phyloP scores from a whole-genome alignment of 2,329 filamentous ascomycete species.

The Epichloe uncinata region DNA sequence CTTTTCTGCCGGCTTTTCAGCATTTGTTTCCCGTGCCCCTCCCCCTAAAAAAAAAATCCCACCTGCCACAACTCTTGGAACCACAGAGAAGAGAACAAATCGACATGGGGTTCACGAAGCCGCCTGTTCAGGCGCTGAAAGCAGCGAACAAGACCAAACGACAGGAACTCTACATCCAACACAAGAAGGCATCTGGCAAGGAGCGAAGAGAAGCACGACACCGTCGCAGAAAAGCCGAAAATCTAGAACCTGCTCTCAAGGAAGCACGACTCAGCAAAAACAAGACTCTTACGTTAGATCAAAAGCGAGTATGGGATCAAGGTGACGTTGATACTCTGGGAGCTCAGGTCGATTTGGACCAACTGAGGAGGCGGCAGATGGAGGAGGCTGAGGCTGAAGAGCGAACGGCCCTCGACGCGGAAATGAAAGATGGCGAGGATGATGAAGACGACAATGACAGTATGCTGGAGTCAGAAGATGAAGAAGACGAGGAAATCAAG shows the following conservation, averaged over 20 bases:
- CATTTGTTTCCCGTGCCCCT: conserved; percentile 6
- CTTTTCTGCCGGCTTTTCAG: conserved; percentile 18
- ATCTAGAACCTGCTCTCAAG: conserved; percentile 64
- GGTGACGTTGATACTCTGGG: conserved; percentile 48
- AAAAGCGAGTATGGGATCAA: conserved; percentile 84
- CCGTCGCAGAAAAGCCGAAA: conserved; percentile 70
- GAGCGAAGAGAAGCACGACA: conserved; percentile 65
- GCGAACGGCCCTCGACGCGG: conserved; percentile 32
- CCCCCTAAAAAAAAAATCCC: conserved; percentile 7
- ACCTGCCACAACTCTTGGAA: background rate
- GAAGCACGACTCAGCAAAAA: conserved; percentile 64
- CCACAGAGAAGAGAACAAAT: background rate
- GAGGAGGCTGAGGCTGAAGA: conserved; percentile 39
- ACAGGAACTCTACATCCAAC: conserved; percentile 62
- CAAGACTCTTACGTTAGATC: conserved; percentile 68
- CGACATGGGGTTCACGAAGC: conserved; percentile 22
- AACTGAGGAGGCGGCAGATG: conserved; percentile 43
- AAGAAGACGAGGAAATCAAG: conserved; percentile 37
- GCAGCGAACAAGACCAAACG: conserved; percentile 68
- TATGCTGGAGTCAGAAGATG: conserved; percentile 59
- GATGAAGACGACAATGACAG: conserved; percentile 56
- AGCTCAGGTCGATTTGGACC: conserved; percentile 43
- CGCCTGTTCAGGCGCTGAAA: conserved; percentile 26
- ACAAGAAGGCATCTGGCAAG: conserved; percentile 65
- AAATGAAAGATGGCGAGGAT: conserved; percentile 29